These are phyloP conservation scores for Gelatoporia subvermispora DNA, from an alignment of 768 basidiomycete species.

Conservation along the genomic window DNA sequence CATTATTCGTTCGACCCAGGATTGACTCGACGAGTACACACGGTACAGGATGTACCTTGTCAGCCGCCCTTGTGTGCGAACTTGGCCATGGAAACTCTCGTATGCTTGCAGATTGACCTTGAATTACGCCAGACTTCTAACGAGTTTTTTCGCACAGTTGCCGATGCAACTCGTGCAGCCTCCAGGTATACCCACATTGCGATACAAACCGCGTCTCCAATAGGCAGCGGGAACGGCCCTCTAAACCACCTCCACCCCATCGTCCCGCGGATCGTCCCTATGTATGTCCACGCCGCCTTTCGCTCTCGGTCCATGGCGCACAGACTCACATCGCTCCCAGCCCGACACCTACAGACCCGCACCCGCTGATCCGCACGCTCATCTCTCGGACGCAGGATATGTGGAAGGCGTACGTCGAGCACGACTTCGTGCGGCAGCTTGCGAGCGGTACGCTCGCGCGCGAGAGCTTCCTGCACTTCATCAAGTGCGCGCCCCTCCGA, in stretches of 20 bases:
- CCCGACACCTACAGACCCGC: constrained; percentile 53
- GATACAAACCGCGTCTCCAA: constrained; percentile 59
- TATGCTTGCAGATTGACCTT: constrained; percentile 24
- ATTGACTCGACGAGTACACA: constrained; percentile 74
- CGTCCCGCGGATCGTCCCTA: constrained; percentile 41
- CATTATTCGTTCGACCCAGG: constrained; percentile 56
- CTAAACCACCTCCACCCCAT: constrained; percentile 80
- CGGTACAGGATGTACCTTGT: constrained; percentile 92
- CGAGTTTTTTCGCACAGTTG: constrained; percentile 31
- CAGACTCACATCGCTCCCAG: constrained; percentile 28
- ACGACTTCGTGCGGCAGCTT: constrained; percentile 77
- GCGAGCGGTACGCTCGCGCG: constrained; percentile 65
- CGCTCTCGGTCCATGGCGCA: not conserved
- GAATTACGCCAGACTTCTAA: not conserved
- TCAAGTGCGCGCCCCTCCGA: constrained; percentile 49
- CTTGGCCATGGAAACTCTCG: constrained; percentile 47
- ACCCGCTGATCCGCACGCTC: constrained; percentile 63
- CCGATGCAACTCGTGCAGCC: constrained; percentile 54
- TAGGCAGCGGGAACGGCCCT: constrained; percentile 79
- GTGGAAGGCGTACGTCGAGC: constrained; percentile 77
- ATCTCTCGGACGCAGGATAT: constrained; percentile 48
- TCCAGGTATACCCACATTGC: constrained; percentile 70
- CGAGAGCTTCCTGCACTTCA: constrained; percentile 76
- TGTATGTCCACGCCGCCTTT: constrained; percentile 37
- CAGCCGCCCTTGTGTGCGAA: constrained; percentile 69